Evolutionary conservation across 495 filamentous ascomycete genomes (phyloP).

Genomic region (Evernia prunastri): DNA sequence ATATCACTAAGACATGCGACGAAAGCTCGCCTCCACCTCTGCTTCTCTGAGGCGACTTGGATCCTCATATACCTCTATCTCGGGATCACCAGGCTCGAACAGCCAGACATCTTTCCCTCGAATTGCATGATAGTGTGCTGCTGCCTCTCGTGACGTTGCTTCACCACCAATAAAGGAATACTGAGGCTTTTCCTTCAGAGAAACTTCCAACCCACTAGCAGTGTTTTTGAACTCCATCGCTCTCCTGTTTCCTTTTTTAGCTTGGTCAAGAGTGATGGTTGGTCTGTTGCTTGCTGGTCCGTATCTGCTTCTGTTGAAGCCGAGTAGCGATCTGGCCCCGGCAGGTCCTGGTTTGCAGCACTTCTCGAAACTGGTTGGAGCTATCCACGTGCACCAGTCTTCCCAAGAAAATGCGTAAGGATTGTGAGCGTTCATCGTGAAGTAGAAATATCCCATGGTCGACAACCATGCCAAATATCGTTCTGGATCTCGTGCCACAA

Average conservation of each 20-base stretch:
- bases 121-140: background rate
- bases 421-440: background rate
- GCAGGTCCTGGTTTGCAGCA: background rate
- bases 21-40: background rate
- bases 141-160: background rate
- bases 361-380: background rate
- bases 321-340: background rate
- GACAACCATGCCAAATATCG: background rate
- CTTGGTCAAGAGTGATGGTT: background rate
- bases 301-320: background rate
- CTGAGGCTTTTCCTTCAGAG: background rate
- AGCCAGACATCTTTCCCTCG: background rate
- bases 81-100: background rate
- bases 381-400: background rate
- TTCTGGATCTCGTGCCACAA: conserved; percentile 6
- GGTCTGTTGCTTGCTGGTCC: background rate
- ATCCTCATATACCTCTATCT: background rate
- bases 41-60: background rate
- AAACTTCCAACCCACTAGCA: background rate
- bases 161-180: background rate
- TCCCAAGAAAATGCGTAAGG: background rate
- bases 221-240: background rate
- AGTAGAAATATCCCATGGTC: conserved; percentile 2
- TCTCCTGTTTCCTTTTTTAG: background rate
- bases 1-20: background rate